phyloP scores from a whole-genome alignment of 108 stramenopile genomes.

The Nitzschia putrida region DNA sequence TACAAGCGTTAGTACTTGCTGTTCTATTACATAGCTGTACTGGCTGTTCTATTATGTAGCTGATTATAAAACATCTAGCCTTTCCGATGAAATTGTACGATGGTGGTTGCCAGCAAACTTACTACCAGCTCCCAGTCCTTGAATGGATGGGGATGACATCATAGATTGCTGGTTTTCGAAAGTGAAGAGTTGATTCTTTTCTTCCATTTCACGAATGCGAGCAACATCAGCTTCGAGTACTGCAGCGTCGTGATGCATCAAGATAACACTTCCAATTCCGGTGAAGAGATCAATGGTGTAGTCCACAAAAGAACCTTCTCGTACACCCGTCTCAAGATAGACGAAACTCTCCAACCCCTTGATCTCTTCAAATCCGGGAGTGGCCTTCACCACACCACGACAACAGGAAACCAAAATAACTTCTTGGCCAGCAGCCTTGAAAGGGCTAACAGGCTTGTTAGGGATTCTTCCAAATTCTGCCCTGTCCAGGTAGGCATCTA shows the following conservation, averaged over 20 bases:
- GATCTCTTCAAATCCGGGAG: conserved; percentile 85
- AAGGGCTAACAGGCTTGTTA: conserved; percentile 73
- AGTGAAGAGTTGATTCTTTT: conserved; percentile 66
- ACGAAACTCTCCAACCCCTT: conserved; percentile 73
- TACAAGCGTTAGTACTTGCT: no score
- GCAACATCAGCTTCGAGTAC: conserved; percentile 64
- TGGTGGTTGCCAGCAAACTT: not conserved
- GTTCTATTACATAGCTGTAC: no score
- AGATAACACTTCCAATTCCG: conserved; percentile 81
- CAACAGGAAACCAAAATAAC: conserved; percentile 80
- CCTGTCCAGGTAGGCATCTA: conserved; percentile 77
- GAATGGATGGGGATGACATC: conserved; percentile 28
- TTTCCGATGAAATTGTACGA: conserved; percentile 13
- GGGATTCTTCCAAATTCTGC: conserved; percentile 60
- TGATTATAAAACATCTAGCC: conserved; percentile 1
- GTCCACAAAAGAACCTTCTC: conserved; percentile 67
- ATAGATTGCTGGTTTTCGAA: conserved; percentile 40
- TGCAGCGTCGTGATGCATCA: conserved; percentile 70
- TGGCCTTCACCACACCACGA: conserved; percentile 65
- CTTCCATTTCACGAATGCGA: conserved; percentile 78
- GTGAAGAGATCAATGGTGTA: conserved; percentile 87
- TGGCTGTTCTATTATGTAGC: no score
- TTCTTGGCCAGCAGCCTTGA: conserved; percentile 85
- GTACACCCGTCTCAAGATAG: conserved; percentile 80
- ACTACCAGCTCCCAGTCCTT: not conserved